Evolutionary conservation across 2,329 filamentous ascomycete species (phyloP).

Genomic region (Penicillium oxalicum): DNA sequence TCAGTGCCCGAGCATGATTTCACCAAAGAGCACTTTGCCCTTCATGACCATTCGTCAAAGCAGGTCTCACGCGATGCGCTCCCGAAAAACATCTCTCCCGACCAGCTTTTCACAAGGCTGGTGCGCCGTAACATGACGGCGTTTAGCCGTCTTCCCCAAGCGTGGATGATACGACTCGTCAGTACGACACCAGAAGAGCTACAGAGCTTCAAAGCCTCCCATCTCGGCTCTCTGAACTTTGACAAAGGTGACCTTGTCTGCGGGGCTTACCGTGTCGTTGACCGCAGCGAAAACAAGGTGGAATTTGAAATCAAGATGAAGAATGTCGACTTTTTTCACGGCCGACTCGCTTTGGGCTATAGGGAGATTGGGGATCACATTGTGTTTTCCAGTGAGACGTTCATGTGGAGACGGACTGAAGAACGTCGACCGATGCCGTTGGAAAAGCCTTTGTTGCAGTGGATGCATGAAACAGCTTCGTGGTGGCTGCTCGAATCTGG

Average conservation of each 20-base stretch:
- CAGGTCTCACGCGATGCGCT: conserved; percentile 18
- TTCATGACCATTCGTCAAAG: conserved; percentile 22
- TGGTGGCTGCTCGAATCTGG: conserved; percentile 36
- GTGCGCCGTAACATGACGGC: conserved; percentile 30
- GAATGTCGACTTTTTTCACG: conserved; percentile 13
- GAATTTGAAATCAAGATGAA: conserved; percentile 28
- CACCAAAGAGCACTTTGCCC: conserved; percentile 13
- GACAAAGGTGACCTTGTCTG: conserved; percentile 28
- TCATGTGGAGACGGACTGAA: conserved; percentile 26
- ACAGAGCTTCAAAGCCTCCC: conserved; percentile 20
- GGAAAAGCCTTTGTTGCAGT: conserved; percentile 24
- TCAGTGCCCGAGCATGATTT: conserved; percentile 21
- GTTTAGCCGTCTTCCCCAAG: conserved; percentile 31
- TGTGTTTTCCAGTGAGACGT: conserved; percentile 25
- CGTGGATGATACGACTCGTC: conserved; percentile 21
- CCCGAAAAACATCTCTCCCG: conserved; percentile 9
- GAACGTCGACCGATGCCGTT: conserved; percentile 23
- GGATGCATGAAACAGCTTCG: conserved; percentile 29
- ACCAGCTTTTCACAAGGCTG: conserved; percentile 24
- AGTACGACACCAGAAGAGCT: conserved; percentile 11
- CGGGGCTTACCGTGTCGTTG: conserved; percentile 26
- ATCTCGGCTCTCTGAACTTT: conserved; percentile 26
- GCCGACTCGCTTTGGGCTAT: conserved; percentile 23
- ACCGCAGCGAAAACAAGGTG: conserved; percentile 21
- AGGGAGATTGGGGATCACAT: conserved; percentile 12